A percentile compares a stretch with the other conserved stretches of the same genome.
These are phyloP conservation scores for Podospora anserina DNA, from an alignment of 495 filamentous ascomycete species.

Conservation along the genomic window DNA sequence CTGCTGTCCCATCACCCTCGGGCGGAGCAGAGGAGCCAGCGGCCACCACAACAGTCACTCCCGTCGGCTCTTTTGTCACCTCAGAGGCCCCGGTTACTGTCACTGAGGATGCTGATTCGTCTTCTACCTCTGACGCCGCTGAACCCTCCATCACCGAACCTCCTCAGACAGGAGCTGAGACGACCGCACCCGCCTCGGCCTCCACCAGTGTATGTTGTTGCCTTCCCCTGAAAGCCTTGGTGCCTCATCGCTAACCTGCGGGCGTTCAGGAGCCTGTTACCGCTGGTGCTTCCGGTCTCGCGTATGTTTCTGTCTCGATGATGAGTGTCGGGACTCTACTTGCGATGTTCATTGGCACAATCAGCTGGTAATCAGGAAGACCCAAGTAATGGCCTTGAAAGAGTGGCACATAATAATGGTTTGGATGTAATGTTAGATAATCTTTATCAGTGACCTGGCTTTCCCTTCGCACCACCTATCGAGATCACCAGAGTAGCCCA, in stretches of 20 bases:
- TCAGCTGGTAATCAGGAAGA: background rate
- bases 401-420: background rate
- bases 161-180: background rate
- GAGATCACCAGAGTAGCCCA: background rate
- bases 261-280: background rate
- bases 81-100: background rate
- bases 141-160: background rate
- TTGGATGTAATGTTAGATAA: background rate
- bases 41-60: background rate
- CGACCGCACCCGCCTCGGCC: background rate
- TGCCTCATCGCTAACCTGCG: background rate
- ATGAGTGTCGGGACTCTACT: background rate
- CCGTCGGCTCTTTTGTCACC: background rate
- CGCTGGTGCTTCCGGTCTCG: background rate
- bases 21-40: background rate
- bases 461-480: background rate
- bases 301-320: background rate
- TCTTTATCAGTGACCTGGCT: background rate
- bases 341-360: background rate
- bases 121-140: background rate
- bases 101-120: background rate
- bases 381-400: background rate
- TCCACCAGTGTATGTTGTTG: background rate
- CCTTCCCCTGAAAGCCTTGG: background rate
- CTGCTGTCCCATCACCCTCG: conserved; percentile 32